A percentile compares a stretch with the other conserved stretches of the same genome.
Conservation (phyloP, 345 rosid genomes). For the Lepidium didymum region DNA sequence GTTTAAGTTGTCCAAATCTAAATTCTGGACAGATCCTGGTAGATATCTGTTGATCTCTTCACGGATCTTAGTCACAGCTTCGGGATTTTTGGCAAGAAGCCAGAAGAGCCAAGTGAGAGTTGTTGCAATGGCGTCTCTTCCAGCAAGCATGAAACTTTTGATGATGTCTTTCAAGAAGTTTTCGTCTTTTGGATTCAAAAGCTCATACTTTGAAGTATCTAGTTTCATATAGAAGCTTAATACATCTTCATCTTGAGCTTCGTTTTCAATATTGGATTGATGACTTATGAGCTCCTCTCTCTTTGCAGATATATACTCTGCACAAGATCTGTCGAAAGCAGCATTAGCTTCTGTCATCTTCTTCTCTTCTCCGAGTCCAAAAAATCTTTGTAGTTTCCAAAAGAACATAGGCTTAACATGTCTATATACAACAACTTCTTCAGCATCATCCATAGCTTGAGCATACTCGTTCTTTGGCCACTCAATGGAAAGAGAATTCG, state of each 20-base stretch:
- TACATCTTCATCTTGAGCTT: conserved; percentile 3
- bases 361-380: conserved; percentile 37
- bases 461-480: conserved; percentile 24
- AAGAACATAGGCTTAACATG: conserved; percentile 15
- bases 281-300: neutral
- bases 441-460: conserved; percentile 32
- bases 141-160: conserved; percentile 41
- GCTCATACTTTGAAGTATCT: conserved; percentile 6
- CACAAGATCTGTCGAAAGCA: conserved; percentile 4
- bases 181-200: conserved; percentile 20
- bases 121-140: conserved; percentile 34
- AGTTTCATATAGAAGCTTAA: conserved; percentile 20
- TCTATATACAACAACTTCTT: conserved; percentile 22
- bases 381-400: conserved; percentile 30
- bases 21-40: neutral
- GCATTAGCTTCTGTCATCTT: conserved; percentile 25
- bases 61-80: conserved; percentile 30
- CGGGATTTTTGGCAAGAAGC: conserved; percentile 35
- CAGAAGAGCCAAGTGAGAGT: conserved; percentile 48
- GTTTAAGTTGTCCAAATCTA: conserved; percentile 14
- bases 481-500: conserved; percentile 26
- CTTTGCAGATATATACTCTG: conserved; percentile 27
- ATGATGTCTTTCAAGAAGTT: conserved; percentile 44
- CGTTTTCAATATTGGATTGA: neutral
- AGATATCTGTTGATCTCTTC: conserved; percentile 6